A percentile compares a stretch with the other conserved stretches of the same genome.
Evolutionary conservation across 768 basidiomycete species (phyloP).

Genomic region (Podaxis sp.): DNA sequence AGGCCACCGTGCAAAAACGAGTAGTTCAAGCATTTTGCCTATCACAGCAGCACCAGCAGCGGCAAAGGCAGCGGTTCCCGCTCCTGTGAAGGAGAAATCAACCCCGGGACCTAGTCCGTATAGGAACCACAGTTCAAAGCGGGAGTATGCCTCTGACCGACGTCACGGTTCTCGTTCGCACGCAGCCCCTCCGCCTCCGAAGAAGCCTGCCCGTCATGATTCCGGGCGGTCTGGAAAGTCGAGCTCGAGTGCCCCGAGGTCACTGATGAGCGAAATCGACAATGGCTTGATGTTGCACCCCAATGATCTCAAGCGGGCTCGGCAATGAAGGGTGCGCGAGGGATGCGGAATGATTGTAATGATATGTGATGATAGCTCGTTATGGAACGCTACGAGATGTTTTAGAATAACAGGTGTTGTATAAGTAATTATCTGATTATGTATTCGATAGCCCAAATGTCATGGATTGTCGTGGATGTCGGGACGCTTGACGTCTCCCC

Average conservation of each 20-base stretch:
- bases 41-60: conserved; percentile 24
- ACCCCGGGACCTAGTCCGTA: conserved; percentile 26
- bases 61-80: conserved; percentile 18
- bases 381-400: conserved; percentile 10
- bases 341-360: neutral
- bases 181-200: conserved; percentile 11
- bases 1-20: conserved; percentile 32
- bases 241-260: conserved; percentile 31
- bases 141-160: conserved; percentile 18
- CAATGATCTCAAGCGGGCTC: conserved; percentile 10
- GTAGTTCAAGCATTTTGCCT: conserved; percentile 37
- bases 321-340: neutral
- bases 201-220: conserved; percentile 28
- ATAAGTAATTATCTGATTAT: neutral
- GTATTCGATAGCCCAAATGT: conserved; percentile 4
- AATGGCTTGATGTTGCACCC: conserved; percentile 44
- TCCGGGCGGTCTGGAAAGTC: conserved; percentile 24
- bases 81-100: conserved; percentile 21
- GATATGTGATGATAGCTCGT: conserved; percentile 4
- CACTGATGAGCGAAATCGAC: conserved; percentile 34
- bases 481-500: neutral
- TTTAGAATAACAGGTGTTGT: neutral
- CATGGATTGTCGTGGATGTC: conserved; percentile 3
- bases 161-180: conserved; percentile 1
- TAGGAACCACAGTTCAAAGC: conserved; percentile 23